Percentiles rank a stretch among this genome's conserved stretches.
Conservation (phyloP, 225 moss, liverwort and hornwort species). For the Sphagnum tenellum region DNA sequence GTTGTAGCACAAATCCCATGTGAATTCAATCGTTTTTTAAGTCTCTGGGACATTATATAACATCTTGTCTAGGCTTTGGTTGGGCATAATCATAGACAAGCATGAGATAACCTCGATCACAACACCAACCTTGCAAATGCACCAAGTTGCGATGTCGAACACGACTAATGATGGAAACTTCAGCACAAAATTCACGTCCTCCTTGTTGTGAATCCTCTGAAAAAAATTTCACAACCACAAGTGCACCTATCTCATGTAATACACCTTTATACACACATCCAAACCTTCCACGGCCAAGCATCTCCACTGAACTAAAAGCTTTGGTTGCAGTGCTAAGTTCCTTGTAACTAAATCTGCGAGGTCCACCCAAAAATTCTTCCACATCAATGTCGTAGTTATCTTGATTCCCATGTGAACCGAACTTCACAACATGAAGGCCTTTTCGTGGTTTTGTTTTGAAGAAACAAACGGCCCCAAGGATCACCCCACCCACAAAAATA, state of each 20-base stretch:
- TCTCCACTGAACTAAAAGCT: constrained; percentile 22
- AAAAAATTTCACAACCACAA: constrained; percentile 21
- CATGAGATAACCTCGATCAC: constrained; percentile 23
- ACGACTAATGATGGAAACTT: constrained; percentile 20
- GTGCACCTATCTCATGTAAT: constrained; percentile 21
- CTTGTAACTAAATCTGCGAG: constrained; percentile 2
- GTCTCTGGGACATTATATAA: not conserved
- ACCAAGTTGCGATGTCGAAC: constrained; percentile 40
- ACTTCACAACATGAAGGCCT: no score
- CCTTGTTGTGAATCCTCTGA: constrained; percentile 17
- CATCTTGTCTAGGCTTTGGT: constrained; percentile 30
- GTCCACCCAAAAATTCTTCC: no score
- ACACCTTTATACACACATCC: constrained; percentile 18
- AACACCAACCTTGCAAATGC: constrained; percentile 33
- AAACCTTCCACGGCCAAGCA: constrained; percentile 6
- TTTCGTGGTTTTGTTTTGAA: no score
- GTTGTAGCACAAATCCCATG: constrained; percentile 14
- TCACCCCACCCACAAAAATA: no score
- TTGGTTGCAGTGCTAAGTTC: constrained; percentile 33
- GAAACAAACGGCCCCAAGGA: no score
- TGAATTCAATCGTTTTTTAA: no score
- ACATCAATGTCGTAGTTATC: no score
- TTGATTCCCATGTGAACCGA: no score
- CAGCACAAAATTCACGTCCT: constrained; percentile 21
- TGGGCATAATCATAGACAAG: constrained; percentile 25